phyloP scores from a whole-genome alignment of 768 basidiomycete genomes.

The Polyporus arcularius region DNA sequence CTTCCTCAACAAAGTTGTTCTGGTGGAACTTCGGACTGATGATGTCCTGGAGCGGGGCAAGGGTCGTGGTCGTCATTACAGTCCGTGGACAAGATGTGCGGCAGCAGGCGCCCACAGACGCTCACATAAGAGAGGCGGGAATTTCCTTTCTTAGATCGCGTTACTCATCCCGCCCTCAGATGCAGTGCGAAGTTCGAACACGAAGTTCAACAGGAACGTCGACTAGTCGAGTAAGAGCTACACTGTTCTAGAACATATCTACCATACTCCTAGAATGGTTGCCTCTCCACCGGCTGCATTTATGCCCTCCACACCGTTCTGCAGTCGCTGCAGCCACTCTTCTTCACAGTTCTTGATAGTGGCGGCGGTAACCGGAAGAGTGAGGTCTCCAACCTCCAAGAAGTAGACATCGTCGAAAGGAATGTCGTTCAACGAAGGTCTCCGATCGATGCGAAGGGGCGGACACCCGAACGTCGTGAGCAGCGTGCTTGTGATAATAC shows the following conservation, averaged over 20 bases:
- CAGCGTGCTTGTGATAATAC: conserved; percentile 27
- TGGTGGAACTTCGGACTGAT: conserved; percentile 93
- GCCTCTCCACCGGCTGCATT: conserved; percentile 19
- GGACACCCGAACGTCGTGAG: conserved; percentile 43
- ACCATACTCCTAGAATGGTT: conserved; percentile 22
- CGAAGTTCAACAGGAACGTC: not conserved
- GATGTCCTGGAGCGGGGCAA: conserved; percentile 50
- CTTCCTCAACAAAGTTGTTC: conserved; percentile 82
- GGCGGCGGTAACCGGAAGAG: conserved; percentile 1
- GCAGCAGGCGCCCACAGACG: not conserved
- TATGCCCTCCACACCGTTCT: conserved; percentile 19
- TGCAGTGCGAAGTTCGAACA: not conserved
- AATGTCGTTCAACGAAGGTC: conserved; percentile 48
- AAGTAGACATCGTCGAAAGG: conserved; percentile 68
- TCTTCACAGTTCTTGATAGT: not conserved
- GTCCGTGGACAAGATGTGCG: conserved; percentile 9
- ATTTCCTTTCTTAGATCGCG: not conserved
- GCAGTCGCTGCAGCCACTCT: conserved; percentile 16
- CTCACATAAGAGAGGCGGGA: not conserved
- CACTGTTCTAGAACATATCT: not conserved
- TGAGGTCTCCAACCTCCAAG: conserved; percentile 49
- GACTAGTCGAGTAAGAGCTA: not conserved
- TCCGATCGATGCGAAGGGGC: conserved; percentile 60
- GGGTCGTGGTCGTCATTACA: conserved; percentile 20
- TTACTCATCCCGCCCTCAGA: not conserved